Percentiles rank a stretch among this genome's conserved stretches.
phyloP scores from a whole-genome alignment of 352 stramenopile genomes.

The Globisporangium emineosum region DNA sequence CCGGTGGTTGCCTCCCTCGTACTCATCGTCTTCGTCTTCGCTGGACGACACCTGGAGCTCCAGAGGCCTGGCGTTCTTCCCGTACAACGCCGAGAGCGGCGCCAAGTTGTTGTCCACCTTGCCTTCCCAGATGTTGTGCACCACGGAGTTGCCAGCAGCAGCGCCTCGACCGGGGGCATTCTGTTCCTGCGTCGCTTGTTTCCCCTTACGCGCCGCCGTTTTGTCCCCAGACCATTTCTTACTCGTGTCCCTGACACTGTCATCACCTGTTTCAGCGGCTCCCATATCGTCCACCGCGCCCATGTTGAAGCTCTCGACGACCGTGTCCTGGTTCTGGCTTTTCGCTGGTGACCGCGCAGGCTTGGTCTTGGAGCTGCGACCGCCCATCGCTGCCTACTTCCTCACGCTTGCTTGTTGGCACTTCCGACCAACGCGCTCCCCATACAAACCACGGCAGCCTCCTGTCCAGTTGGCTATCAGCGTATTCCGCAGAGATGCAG shows the following conservation, averaged over 20 bases:
- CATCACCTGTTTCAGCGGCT: neutral
- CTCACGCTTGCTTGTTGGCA: conserved; percentile 8
- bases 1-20: neutral
- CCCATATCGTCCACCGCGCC: conserved; percentile 38
- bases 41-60: conserved; percentile 18
- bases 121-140: conserved; percentile 13
- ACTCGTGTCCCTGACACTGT: neutral
- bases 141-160: neutral
- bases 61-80: neutral
- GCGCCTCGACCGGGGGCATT: neutral
- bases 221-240: conserved; percentile 9
- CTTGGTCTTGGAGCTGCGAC: conserved; percentile 53
- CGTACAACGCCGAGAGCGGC: conserved; percentile 6
- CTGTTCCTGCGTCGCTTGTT: neutral
- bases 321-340: conserved; percentile 18
- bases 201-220: neutral
- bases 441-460: conserved; percentile 7
- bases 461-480: no score
- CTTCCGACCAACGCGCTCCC: neutral
- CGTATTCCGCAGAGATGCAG: neutral
- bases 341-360: conserved; percentile 9
- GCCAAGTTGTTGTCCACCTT: conserved; percentile 13
- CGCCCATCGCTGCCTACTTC: conserved; percentile 34
- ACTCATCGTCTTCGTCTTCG: conserved; percentile 15
- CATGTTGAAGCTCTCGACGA: conserved; percentile 28